Evolutionary conservation across 2,329 filamentous ascomycete genomes (phyloP), one percentile per base, ranked within the genome.

Genomic region (Exophiala mesophila): DNA sequence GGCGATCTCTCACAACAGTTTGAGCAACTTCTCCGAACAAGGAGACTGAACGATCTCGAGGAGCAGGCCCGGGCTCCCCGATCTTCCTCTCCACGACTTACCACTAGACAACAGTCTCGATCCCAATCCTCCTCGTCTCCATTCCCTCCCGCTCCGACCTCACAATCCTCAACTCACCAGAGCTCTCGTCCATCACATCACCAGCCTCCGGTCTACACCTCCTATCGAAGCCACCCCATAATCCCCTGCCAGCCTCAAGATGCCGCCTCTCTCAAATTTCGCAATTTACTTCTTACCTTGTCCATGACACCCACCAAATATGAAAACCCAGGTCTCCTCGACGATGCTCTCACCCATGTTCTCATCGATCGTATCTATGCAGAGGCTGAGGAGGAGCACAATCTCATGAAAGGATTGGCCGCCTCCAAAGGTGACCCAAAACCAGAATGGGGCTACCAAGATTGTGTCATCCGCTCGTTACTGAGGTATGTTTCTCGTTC

Each of bases 381-480:
- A 53, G 88, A 96, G 62, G 92, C 92, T 39, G 88, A 97, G 62
- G 90, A 97, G 63, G 89, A 97, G 66, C 81, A 78, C 52, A 88
- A 96, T 62, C 82, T 96, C 20, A 72, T 94, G 55, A 80, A 85
- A 59, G 92, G 88, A 23, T 82, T 94, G 64, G 90, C 90, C 21
- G 85, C 85, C 60, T 94, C 88, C 54, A 81, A 95, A 69, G 86
- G 85, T 15, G 80, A 85, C 43, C 85, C 82, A 41, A 84, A 85
- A 62, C 79, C 89, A 2, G 84, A 88, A 70, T 97, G 90, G 90
- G 90, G 89, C 44, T 96, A 97, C 62, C 90, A 97, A 65, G 92
- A 98, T 67, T 98, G 90, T 63, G 88, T 96, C 41, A 84, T 97
- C 59, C 78, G 86, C 54, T 87, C 90, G 47, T 72, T 97, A 52